A percentile compares a stretch with the other conserved stretches of the same genome.
These are phyloP conservation scores for Akanthomyces uredinophilus DNA, from an alignment of 2,329 filamentous ascomycete genomes.

Conservation along the genomic window DNA sequence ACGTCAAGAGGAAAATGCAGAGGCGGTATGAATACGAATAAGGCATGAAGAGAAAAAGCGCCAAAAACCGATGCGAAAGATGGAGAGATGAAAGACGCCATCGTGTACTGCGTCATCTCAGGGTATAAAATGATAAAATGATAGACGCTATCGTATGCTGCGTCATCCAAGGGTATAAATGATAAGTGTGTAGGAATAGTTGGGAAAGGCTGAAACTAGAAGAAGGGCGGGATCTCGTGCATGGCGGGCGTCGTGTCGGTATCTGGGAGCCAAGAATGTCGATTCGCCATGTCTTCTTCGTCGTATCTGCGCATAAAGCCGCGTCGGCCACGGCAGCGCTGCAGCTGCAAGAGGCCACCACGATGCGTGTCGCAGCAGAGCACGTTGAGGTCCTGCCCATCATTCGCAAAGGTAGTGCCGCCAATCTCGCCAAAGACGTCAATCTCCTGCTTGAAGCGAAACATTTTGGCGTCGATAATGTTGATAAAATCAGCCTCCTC, in stretches of 20 bases:
- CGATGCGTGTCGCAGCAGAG: conserved; percentile 61
- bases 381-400: conserved; percentile 62
- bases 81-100: background rate
- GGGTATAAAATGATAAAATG: conserved; percentile 4
- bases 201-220: background rate
- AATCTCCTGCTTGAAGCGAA: conserved; percentile 60
- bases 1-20: background rate
- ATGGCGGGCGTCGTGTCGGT: background rate
- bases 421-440: conserved; percentile 73
- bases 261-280: conserved; percentile 11
- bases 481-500: conserved; percentile 72
- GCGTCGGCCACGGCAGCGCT: conserved; percentile 35
- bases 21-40: background rate
- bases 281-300: background rate
- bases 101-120: background rate
- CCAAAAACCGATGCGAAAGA: conserved; percentile 1
- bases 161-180: conserved; percentile 6
- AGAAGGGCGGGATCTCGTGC: conserved; percentile 4
- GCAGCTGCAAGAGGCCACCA: conserved; percentile 62
- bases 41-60: background rate
- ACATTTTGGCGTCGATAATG: conserved; percentile 63
- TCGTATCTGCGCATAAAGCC: conserved; percentile 8
- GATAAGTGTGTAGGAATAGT: background rate
- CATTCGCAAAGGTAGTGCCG: conserved; percentile 61
- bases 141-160: background rate